phyloP scores from a whole-genome alignment of 2,329 filamentous ascomycete species.

The Colletotrichum neosansevieriae region DNA sequence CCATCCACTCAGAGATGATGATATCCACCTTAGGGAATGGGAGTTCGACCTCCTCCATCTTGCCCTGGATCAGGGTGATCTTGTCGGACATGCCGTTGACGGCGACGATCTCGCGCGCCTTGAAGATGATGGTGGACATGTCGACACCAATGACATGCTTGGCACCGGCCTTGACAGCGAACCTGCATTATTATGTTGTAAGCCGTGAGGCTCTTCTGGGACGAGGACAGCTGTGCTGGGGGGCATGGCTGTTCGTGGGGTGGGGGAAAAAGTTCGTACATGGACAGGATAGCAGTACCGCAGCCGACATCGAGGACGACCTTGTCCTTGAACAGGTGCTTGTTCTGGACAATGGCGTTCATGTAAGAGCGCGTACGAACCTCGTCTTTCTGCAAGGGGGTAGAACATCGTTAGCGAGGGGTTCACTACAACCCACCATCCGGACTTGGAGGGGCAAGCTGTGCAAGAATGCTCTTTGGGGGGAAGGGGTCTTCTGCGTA shows the following conservation, averaged over 20 bases:
- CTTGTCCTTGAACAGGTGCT: conserved; percentile 87
- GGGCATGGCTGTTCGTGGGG: not conserved
- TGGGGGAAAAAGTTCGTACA: conserved; percentile 68
- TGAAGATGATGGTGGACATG: conserved; percentile 99
- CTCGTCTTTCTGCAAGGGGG: conserved; percentile 85
- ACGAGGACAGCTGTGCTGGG: not conserved
- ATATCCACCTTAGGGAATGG: conserved; percentile 98
- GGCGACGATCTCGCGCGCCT: conserved; percentile 94
- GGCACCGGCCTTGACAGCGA: conserved; percentile 93
- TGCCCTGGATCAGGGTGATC: conserved; percentile 97
- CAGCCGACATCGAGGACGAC: conserved; percentile 97
- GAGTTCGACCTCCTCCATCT: conserved; percentile 98
- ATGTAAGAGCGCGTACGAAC: conserved; percentile 97
- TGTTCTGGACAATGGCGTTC: conserved; percentile 97
- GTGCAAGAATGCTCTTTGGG: conserved; percentile 29
- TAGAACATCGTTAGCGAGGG: conserved; percentile 13
- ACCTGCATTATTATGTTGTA: conserved; percentile 68
- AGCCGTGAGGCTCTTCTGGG: not conserved
- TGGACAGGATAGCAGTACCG: conserved; percentile 97
- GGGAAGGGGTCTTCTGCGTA: conserved; percentile 61
- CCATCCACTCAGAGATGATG: conserved; percentile 99
- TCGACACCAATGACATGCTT: conserved; percentile 99
- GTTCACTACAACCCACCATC: not conserved
- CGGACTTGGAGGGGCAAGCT: not conserved
- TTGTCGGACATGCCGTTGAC: conserved; percentile 93